Percentiles rank a stretch among this genome's conserved stretches.
phyloP scores from a whole-genome alignment of 2,329 filamentous ascomycete genomes.

The Fusarium pininemorale region DNA sequence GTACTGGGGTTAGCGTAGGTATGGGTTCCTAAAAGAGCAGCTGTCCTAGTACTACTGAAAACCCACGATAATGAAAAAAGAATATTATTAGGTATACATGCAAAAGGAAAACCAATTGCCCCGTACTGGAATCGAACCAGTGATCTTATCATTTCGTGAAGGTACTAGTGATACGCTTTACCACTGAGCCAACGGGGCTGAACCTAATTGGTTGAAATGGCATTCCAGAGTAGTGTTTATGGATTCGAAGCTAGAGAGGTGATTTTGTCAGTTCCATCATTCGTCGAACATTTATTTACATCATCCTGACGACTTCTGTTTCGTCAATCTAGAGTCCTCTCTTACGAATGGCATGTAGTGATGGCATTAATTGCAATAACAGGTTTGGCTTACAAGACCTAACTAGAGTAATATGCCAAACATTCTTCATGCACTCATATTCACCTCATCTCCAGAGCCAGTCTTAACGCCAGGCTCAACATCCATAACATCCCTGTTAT shows the following conservation, averaged over 20 bases:
- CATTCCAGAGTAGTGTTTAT: accelerated
- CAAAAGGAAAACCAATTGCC: background rate
- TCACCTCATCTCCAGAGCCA: slow-evolving; percentile 9
- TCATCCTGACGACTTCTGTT: too few relatives aligned
- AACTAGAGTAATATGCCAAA: accelerated
- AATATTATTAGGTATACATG: accelerated
- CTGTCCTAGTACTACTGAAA: accelerated
- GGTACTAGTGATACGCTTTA: background rate
- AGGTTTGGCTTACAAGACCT: accelerated
- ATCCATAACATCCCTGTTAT: slow-evolving; percentile 6
- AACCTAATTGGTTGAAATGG: background rate
- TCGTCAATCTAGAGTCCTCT: too few relatives aligned
- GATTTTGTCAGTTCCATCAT: too few relatives aligned
- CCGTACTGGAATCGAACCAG: background rate
- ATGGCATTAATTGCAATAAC: too few relatives aligned
- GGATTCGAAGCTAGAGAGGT: accelerated
- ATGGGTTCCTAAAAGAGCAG: too few relatives aligned
- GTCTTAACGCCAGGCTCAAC: slow-evolving; percentile 7
- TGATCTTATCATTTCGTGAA: background rate
- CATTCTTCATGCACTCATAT: background rate
- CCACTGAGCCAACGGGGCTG: background rate
- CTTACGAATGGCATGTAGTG: too few relatives aligned
- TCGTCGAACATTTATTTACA: too few relatives aligned
- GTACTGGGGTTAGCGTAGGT: too few relatives aligned
- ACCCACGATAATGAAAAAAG: too few relatives aligned